phyloP scores from a whole-genome alignment of 1,284 basidiomycete genomes.

The Trichosporon sp. region DNA sequence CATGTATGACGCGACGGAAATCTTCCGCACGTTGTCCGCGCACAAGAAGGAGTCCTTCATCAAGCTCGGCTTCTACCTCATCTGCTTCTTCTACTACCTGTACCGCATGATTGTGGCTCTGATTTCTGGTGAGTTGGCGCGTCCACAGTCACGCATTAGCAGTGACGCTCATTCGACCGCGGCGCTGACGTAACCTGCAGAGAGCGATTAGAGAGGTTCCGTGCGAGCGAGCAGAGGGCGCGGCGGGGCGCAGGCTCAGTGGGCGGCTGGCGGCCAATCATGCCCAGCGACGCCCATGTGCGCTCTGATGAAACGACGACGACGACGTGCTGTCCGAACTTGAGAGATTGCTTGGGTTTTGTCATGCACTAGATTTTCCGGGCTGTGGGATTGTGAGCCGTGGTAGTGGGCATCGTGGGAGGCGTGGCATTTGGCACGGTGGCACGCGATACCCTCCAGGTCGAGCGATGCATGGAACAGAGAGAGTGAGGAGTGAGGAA shows the following conservation, averaged over 20 bases:
- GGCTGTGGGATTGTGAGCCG: neutral
- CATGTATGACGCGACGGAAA: conserved; percentile 99
- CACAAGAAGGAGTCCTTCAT: conserved; percentile 98
- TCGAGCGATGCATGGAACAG: too few relatives aligned
- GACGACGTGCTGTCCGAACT: conserved; percentile 10
- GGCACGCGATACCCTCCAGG: too few relatives aligned
- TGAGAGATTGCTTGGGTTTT: conserved; percentile 8
- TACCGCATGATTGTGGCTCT: conserved; percentile 89
- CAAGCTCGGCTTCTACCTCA: conserved; percentile 91
- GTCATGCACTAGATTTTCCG: conserved; percentile 16
- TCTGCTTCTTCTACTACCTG: conserved; percentile 96
- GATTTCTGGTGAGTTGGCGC: conserved; percentile 63
- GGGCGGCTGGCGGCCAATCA: neutral
- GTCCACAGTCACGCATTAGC: too few relatives aligned
- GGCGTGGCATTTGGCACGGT: too few relatives aligned
- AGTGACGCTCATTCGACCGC: neutral
- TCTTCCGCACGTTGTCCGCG: conserved; percentile 88
- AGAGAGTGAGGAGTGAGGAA: too few relatives aligned
- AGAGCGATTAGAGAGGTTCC: conserved; percentile 24
- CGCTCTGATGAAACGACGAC: neutral
- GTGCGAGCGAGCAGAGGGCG: neutral
- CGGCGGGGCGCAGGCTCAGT: neutral
- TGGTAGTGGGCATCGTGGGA: neutral
- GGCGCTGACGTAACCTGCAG: conserved; percentile 22
- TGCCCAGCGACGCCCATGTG: too few relatives aligned